Percentiles rank a stretch among this genome's conserved stretches.
Conservation (phyloP, 371 early-diverging fungal genomes). For the Parasitella parasitica region DNA sequence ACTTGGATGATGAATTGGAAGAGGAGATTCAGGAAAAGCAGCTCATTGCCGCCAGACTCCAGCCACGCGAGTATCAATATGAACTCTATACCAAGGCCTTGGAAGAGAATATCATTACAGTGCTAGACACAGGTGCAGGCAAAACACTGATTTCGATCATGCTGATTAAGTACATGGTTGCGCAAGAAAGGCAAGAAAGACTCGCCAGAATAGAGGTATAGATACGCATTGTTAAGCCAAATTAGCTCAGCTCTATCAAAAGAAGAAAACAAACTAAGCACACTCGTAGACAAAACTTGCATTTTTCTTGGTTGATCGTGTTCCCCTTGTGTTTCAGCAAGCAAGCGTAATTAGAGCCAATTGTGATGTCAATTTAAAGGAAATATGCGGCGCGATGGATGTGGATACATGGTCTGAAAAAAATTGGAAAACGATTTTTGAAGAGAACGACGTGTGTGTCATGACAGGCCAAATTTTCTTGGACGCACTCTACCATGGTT, state of each 20-base stretch:
- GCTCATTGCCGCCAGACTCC: slow-evolving; percentile 18
- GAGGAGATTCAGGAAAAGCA: slow-evolving; percentile 17
- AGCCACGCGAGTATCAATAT: slow-evolving; percentile 77
- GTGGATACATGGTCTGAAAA: slow-evolving; percentile 61
- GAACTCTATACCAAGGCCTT: slow-evolving; percentile 71
- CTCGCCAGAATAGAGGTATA: slow-evolving; percentile 37
- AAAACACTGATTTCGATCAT: slow-evolving; percentile 89
- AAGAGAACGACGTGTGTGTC: slow-evolving; percentile 72
- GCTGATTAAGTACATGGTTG: slow-evolving; percentile 74
- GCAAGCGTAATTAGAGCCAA: slow-evolving; percentile 67
- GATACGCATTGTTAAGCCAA: too few relatives aligned
- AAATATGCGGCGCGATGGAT: slow-evolving; percentile 70
- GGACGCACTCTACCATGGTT: slow-evolving; percentile 72
- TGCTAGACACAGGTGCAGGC: slow-evolving; percentile 92
- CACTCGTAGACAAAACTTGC: slow-evolving; percentile 44
- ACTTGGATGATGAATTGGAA: slow-evolving; percentile 11
- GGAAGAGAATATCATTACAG: slow-evolving; percentile 77
- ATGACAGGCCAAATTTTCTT: slow-evolving; percentile 88
- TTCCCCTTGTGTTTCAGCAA: slow-evolving; percentile 88
- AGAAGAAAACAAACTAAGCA: neutral
- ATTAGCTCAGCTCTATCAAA: neutral
- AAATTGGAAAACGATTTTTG: slow-evolving; percentile 60
- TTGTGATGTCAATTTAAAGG: slow-evolving; percentile 57
- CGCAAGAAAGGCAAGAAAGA: slow-evolving; percentile 34
- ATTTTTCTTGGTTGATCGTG: slow-evolving; percentile 86